Base-by-base conservation (phyloP, 1,284 basidiomycete genomes). In the Athelia psychrophila region DNA sequence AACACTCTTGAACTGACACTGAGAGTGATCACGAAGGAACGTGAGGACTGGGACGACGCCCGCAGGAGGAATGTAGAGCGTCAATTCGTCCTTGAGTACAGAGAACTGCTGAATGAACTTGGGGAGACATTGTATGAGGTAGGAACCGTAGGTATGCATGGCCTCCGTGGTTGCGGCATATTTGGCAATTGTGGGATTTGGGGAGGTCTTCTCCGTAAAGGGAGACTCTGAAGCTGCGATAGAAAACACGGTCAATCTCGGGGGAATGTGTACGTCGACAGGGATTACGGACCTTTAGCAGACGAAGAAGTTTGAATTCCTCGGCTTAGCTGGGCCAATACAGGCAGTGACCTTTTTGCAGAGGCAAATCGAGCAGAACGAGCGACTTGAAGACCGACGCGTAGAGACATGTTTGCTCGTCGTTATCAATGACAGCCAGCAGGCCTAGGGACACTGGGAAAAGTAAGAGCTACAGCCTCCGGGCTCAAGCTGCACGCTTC, bases 71-170 rank as follows among this genome's bases (percentile, higher is more conserved):
- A 91, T 79, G 74, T 96, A 93, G 57, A 99, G 81, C 13, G 92
- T 91, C 55, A 99, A 80, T 71, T 99, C 97, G 71, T 99, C 96
- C 78, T 95, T 95, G 73, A 95, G 86, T 47, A 98, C 91, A n/a
- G 91, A 93, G 79, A 95, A 97, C 72, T 98, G 95, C 72, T 98
- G 95, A 65, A 98, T 83, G 76, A 86, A 95, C 76, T 95, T 97
- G 53, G 94, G 94, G 22, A 98, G 83, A 64, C 89, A 93, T 66
- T 95, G 91, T 50, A 81, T 86, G 61, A 97, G 77, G 73, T 96
- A 96, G 56, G 93, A 91, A 61, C 93, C 94, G 64, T 93, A 97
- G 46, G 84, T 84, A 71, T 97, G 94, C 44, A 96, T 76, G 30
- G 83, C 78, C 63, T 89, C 83, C 22, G 88, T 84, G 46, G 88